A percentile compares a stretch with the other conserved stretches of the same genome.
Evolutionary conservation across 1,284 basidiomycete species (phyloP).

Genomic region (Meripilus lineatus): DNA sequence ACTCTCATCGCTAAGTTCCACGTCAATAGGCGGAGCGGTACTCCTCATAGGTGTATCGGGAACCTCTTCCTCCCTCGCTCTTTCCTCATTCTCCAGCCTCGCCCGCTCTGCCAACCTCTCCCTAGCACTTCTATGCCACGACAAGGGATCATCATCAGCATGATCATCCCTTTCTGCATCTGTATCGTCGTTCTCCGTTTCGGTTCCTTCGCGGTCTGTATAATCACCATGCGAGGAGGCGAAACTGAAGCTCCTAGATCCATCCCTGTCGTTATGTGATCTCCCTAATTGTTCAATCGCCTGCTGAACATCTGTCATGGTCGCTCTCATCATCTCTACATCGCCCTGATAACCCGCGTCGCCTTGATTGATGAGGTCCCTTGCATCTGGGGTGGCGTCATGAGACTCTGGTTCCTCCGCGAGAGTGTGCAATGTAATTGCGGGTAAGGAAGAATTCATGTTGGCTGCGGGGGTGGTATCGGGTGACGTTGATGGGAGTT

Average conservation of each 20-base stretch:
- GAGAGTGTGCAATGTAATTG: slow-evolving; percentile 3
- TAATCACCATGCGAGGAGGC: slow-evolving; percentile 50
- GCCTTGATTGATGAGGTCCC: not conserved
- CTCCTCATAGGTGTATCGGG: slow-evolving; percentile 31
- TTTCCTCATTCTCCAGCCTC: slow-evolving; percentile 48
- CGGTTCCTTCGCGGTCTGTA: slow-evolving; percentile 50
- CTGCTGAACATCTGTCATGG: slow-evolving; percentile 83
- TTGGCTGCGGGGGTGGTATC: slow-evolving; percentile 13
- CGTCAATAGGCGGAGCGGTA: slow-evolving; percentile 61
- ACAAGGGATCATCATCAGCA: slow-evolving; percentile 36
- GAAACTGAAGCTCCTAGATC: slow-evolving; percentile 68
- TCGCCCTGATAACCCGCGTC: slow-evolving; percentile 31
- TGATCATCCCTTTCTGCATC: slow-evolving; percentile 33
- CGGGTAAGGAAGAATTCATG: not conserved
- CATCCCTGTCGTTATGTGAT: slow-evolving; percentile 42
- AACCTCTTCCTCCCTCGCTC: slow-evolving; percentile 40
- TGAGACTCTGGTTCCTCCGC: slow-evolving; percentile 16
- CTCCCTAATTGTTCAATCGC: slow-evolving; percentile 77
- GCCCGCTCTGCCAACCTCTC: slow-evolving; percentile 74
- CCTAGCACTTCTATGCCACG: slow-evolving; percentile 64
- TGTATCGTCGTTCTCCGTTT: slow-evolving; percentile 49
- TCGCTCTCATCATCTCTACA: slow-evolving; percentile 70
- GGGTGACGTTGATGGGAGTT: slow-evolving; percentile 10
- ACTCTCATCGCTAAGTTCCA: slow-evolving; percentile 80
- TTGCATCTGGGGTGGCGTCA: slow-evolving; percentile 23